phyloP scores from a whole-genome alignment of 2,329 filamentous ascomycete species.

The Tolypocladium ovalisporum region DNA sequence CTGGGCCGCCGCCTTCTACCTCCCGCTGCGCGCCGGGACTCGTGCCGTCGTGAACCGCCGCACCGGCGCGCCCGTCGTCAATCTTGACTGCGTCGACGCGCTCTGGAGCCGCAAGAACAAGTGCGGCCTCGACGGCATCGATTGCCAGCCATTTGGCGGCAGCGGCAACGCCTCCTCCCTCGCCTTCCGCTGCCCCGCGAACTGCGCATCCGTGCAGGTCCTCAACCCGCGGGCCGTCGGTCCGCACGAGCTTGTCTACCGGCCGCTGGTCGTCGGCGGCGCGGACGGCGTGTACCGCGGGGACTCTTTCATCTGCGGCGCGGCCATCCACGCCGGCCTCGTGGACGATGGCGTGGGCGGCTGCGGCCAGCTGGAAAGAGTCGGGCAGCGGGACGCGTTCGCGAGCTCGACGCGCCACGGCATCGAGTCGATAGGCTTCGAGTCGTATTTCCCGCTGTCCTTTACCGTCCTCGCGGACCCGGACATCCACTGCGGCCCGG shows the following conservation, averaged over 20 bases:
- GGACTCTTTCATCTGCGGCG: conserved; percentile 78
- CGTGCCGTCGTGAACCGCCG: conserved; percentile 50
- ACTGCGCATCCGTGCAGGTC: conserved; percentile 54
- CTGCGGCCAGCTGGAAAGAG: conserved; percentile 68
- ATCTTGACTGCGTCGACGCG: conserved; percentile 54
- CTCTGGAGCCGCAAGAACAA: conserved; percentile 63
- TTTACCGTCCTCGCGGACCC: conserved; percentile 56
- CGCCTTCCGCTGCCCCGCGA: conserved; percentile 64
- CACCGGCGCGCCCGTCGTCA: conserved; percentile 50
- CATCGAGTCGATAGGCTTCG: conserved; percentile 67
- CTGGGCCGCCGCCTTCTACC: conserved; percentile 60
- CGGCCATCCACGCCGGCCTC: conserved; percentile 78
- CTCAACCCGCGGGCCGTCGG: conserved; percentile 69
- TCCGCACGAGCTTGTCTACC: conserved; percentile 53
- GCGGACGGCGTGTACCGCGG: conserved; percentile 63
- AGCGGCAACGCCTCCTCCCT: conserved; percentile 48
- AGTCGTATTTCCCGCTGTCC: conserved; percentile 80
- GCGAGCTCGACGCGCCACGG: conserved; percentile 56
- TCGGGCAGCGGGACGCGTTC: conserved; percentile 58
- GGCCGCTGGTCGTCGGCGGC: conserved; percentile 58
- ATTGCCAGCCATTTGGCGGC: conserved; percentile 59
- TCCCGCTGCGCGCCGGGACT: conserved; percentile 56
- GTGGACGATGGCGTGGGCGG: conserved; percentile 62
- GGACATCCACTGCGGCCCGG: conserved; percentile 57
- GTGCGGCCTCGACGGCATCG: conserved; percentile 66